These are phyloP conservation scores for Mortierella sp. DNA, from an alignment of 371 early-diverging fungal species.

Conservation along the genomic window DNA sequence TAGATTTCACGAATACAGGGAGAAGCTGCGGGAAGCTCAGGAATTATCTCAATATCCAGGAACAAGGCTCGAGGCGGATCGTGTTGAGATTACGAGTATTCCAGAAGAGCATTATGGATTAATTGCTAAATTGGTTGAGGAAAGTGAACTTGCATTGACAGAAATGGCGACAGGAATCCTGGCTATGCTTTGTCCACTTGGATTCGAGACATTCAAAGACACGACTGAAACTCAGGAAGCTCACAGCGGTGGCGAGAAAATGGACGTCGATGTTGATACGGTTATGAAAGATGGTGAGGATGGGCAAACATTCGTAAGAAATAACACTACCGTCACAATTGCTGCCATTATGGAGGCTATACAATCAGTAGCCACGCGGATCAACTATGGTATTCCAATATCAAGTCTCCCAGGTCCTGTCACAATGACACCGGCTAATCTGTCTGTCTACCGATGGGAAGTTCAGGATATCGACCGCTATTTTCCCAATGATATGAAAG, in stretches of 20 bases:
- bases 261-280: constrained; percentile 25
- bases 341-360: constrained; percentile 47
- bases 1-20: constrained; percentile 50
- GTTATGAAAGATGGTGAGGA: neutral
- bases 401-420: constrained; percentile 28
- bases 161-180: constrained; percentile 27
- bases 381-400: constrained; percentile 52
- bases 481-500: constrained; percentile 43
- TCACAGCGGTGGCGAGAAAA: constrained; percentile 1
- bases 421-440: constrained; percentile 36
- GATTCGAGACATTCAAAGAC: constrained; percentile 39
- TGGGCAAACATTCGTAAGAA: neutral
- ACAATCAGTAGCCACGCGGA: constrained; percentile 38
- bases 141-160: constrained; percentile 34
- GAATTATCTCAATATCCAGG: constrained; percentile 28
- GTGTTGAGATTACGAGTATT: constrained; percentile 41
- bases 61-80: constrained; percentile 15
- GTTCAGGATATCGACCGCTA: constrained; percentile 59
- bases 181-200: constrained; percentile 40
- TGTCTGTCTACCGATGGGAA: constrained; percentile 71
- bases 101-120: constrained; percentile 37
- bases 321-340: constrained; percentile 25
- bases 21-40: constrained; percentile 25
- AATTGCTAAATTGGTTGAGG: constrained; percentile 49
- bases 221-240: neutral